phyloP scores from a whole-genome alignment of 441 rosid species.

The Aleurites moluccanus region DNA sequence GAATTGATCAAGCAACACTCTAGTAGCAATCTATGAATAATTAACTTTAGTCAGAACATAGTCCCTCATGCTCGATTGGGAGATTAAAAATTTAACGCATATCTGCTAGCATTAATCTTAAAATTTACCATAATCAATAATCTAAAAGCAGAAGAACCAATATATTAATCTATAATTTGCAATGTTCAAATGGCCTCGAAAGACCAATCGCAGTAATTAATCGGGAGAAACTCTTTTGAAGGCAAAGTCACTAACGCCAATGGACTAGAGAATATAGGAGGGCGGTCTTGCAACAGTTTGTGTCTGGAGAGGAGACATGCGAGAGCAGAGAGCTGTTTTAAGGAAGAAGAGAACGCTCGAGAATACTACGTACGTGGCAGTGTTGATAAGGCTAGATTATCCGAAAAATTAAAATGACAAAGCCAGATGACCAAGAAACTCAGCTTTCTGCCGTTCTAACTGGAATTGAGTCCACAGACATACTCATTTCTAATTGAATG shows the following conservation, averaged over 20 bases:
- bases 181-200: slow-evolving; percentile 36
- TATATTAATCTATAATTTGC: background rate
- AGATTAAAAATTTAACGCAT: too few species aligned
- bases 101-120: too few species aligned
- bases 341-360: slow-evolving; percentile 44
- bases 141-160: background rate
- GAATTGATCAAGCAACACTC: too few species aligned
- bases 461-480: background rate
- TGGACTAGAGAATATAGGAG: slow-evolving; percentile 54
- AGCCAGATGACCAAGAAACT: background rate
- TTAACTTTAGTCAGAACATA: too few species aligned
- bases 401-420: too few species aligned
- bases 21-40: too few species aligned
- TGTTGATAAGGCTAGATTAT: slow-evolving; percentile 11
- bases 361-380: too few species aligned
- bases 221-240: slow-evolving; percentile 60
- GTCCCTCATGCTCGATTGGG: too few species aligned
- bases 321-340: slow-evolving; percentile 20
- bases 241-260: slow-evolving; percentile 49
- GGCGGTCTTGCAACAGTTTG: background rate
- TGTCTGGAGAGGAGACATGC: slow-evolving; percentile 26
- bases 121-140: background rate
- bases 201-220: slow-evolving; percentile 73
- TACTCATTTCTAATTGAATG: slow-evolving; percentile 13
- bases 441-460: background rate